Conservation (phyloP, 2,329 filamentous ascomycete species). For the Sphaerulina vaccinii region DNA sequence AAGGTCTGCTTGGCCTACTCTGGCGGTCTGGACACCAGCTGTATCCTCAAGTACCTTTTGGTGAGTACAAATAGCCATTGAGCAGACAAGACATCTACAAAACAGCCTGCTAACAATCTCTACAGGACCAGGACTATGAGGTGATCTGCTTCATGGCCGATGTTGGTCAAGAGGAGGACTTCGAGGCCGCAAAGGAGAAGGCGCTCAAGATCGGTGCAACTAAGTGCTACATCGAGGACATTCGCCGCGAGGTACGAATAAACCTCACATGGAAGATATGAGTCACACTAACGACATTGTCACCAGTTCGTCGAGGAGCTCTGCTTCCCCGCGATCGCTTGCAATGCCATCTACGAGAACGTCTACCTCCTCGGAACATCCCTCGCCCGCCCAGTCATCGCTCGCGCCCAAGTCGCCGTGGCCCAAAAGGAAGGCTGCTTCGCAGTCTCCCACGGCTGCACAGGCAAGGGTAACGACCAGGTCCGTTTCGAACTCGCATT, state of each 20-base stretch:
- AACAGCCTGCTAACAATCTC: constrained; percentile 1
- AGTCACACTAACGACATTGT: neutral
- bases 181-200: constrained; percentile 69
- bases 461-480: constrained; percentile 65
- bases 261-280: neutral
- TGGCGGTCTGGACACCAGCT: constrained; percentile 60
- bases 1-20: constrained; percentile 53
- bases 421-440: constrained; percentile 62
- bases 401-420: constrained; percentile 63
- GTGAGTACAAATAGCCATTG: constrained; percentile 30
- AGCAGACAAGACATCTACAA: constrained; percentile 21
- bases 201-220: constrained; percentile 67
- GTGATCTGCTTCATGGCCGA: constrained; percentile 70
- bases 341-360: constrained; percentile 61
- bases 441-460: constrained; percentile 54
- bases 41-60: constrained; percentile 50
- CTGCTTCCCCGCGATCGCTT: constrained; percentile 76
- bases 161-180: constrained; percentile 65
- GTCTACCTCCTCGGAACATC: constrained; percentile 57
- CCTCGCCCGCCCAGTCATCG: constrained; percentile 69
- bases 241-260: constrained; percentile 51
- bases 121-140: constrained; percentile 55
- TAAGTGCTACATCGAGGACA: constrained; percentile 62
- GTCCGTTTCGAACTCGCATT: constrained; percentile 65
- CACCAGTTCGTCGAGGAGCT: constrained; percentile 70